Percentiles rank a stretch among this genome's conserved stretches.
Evolutionary conservation across 2,329 filamentous ascomycete species (phyloP).

Genomic region (Venturia pyrina): DNA sequence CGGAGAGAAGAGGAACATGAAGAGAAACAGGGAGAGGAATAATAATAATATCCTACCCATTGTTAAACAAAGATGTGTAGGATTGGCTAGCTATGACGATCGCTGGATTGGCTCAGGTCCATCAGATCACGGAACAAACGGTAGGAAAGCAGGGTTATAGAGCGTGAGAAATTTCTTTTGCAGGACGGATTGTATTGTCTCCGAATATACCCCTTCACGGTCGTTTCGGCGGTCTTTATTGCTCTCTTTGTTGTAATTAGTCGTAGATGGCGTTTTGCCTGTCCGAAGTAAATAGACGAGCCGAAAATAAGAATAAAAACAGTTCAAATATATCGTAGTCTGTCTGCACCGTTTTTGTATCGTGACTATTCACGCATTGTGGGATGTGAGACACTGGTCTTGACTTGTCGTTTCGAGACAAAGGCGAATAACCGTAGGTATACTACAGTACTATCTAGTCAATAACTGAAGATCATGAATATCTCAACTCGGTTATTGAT

Average conservation of each 20-base stretch:
- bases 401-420: too few relatives aligned
- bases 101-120: not conserved
- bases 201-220: conserved; percentile 5
- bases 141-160: not conserved
- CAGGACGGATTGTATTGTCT: not conserved
- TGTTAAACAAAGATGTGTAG: not conserved
- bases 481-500: too few relatives aligned
- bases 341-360: too few relatives aligned
- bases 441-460: too few relatives aligned
- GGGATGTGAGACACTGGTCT: too few relatives aligned
- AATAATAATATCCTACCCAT: not conserved
- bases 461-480: too few relatives aligned
- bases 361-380: too few relatives aligned
- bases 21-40: not conserved
- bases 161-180: not conserved
- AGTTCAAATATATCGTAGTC: not conserved
- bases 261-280: not conserved
- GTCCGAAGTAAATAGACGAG: not conserved
- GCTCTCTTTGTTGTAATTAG: not conserved
- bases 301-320: not conserved
- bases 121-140: not conserved
- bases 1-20: not conserved
- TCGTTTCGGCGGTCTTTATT: conserved; percentile 2
- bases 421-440: too few relatives aligned
- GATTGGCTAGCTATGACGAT: not conserved